Conservation (phyloP, 768 basidiomycete species). For the Boletus patriciae region DNA sequence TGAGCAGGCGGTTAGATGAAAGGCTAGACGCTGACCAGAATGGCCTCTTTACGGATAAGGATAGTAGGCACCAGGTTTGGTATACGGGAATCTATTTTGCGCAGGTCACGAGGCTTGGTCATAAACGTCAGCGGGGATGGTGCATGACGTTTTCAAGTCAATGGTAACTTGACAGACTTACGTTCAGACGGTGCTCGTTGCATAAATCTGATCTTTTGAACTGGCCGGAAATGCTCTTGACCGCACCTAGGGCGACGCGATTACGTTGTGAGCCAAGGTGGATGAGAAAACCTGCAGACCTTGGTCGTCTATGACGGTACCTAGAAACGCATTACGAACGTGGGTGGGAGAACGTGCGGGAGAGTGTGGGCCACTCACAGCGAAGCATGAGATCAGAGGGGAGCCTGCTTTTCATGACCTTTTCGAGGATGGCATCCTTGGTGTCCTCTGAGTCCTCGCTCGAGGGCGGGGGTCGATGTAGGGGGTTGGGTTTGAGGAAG, state of each 20-base stretch:
- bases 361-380: constrained; percentile 55
- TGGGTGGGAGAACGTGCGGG: constrained; percentile 10
- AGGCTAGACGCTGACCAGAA: constrained; percentile 60
- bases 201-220: constrained; percentile 92
- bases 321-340: constrained; percentile 41
- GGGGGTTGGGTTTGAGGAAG: constrained; percentile 11
- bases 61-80: constrained; percentile 96
- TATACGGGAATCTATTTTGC: constrained; percentile 93
- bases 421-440: constrained; percentile 74
- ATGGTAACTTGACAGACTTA: constrained; percentile 43
- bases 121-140: constrained; percentile 26
- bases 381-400: constrained; percentile 88
- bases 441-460: constrained; percentile 59
- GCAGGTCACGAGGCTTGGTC: constrained; percentile 84
- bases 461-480: constrained; percentile 18
- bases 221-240: constrained; percentile 84
- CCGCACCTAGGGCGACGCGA: constrained; percentile 56
- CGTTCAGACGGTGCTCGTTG: constrained; percentile 84
- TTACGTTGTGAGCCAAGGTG: constrained; percentile 26
- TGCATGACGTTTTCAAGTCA: constrained; percentile 17
- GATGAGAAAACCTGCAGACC: constrained; percentile 45
- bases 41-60: constrained; percentile 81
- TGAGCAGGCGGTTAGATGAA: constrained; percentile 11
- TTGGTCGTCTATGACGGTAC: constrained; percentile 83
- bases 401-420: constrained; percentile 83